Conservation (phyloP, 2,329 filamentous ascomycete species). For the Fusarium chuoi region DNA sequence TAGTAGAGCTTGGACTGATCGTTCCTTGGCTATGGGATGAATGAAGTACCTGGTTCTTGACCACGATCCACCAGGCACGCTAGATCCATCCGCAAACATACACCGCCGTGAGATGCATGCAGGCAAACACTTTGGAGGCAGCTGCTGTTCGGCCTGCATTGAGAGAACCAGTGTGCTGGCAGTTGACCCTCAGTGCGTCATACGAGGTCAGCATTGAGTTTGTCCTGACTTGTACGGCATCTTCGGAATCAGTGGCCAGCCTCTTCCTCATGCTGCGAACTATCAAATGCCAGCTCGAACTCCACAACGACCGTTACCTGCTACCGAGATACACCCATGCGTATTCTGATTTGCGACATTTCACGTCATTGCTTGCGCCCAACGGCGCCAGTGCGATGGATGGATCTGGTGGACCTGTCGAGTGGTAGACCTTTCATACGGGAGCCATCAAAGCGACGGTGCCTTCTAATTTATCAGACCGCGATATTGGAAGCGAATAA, state of each 20-base stretch:
- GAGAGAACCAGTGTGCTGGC: slow-evolving; percentile 1
- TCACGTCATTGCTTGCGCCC: slow-evolving; percentile 31
- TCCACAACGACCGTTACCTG: neutral
- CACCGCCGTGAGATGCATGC: slow-evolving; percentile 28
- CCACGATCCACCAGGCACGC: slow-evolving; percentile 14
- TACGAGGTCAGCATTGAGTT: slow-evolving; percentile 24
- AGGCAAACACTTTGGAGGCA: slow-evolving; percentile 6
- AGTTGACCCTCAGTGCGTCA: slow-evolving; percentile 19
- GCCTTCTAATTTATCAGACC: slow-evolving; percentile 10
- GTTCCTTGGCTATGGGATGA: slow-evolving; percentile 15
- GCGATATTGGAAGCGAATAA: slow-evolving; percentile 24
- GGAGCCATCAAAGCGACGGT: slow-evolving; percentile 2
- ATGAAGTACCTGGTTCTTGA: slow-evolving; percentile 2
- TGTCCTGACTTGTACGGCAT: slow-evolving; percentile 21
- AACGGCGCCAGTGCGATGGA: slow-evolving; percentile 10
- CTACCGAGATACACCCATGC: neutral
- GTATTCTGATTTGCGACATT: neutral
- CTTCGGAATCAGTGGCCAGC: slow-evolving; percentile 22
- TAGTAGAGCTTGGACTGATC: slow-evolving; percentile 16
- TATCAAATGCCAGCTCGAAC: slow-evolving; percentile 1
- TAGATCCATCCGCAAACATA: slow-evolving; percentile 16
- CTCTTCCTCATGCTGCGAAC: slow-evolving; percentile 1
- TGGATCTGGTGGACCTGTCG: slow-evolving; percentile 15
- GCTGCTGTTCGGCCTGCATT: slow-evolving; percentile 3
- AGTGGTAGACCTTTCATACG: neutral